Percentiles rank a stretch among this genome's conserved stretches.
These are phyloP conservation scores for Acanthamoeba triangularis DNA, from an alignment of 208 protist genomes.

Conservation along the genomic window DNA sequence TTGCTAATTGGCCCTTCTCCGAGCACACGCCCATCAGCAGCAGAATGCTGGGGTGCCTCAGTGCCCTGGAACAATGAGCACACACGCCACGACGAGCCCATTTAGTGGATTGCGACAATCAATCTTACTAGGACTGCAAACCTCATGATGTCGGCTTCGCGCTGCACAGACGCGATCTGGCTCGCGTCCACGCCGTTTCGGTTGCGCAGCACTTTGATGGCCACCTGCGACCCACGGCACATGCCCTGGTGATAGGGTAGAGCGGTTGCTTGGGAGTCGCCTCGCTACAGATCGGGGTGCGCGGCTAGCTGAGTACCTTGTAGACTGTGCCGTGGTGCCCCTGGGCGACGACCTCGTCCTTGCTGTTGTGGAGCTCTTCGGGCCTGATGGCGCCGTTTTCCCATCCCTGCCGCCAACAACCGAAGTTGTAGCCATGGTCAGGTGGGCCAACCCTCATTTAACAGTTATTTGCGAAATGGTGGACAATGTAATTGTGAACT, in stretches of 20 bases:
- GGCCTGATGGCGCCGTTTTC: neutral
- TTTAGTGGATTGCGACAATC: neutral
- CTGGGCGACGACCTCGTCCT: neutral
- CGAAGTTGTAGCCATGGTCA: neutral
- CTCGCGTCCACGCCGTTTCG: neutral
- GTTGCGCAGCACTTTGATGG: neutral
- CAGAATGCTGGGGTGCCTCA: constrained; percentile 52
- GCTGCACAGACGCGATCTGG: neutral
- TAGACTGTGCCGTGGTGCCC: constrained; percentile 1
- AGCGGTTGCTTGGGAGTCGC: too few species aligned
- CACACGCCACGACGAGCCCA: neutral
- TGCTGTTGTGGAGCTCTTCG: neutral
- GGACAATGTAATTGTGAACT: too few species aligned
- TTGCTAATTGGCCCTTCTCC: neutral
- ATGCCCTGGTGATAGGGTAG: too few species aligned
- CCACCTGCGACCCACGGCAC: neutral
- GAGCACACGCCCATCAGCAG: constrained; percentile 56
- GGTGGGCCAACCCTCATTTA: too few species aligned
- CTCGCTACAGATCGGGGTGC: neutral
- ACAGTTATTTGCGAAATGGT: too few species aligned
- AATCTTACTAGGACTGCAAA: neutral
- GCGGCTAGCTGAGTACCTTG: neutral
- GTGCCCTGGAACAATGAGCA: neutral
- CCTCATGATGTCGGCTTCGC: constrained; percentile 18
- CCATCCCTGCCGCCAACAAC: neutral